A percentile compares a stretch with the other conserved stretches of the same genome.
Evolutionary conservation across 768 basidiomycete species (phyloP).

Genomic region (Lactarius deliciosus): DNA sequence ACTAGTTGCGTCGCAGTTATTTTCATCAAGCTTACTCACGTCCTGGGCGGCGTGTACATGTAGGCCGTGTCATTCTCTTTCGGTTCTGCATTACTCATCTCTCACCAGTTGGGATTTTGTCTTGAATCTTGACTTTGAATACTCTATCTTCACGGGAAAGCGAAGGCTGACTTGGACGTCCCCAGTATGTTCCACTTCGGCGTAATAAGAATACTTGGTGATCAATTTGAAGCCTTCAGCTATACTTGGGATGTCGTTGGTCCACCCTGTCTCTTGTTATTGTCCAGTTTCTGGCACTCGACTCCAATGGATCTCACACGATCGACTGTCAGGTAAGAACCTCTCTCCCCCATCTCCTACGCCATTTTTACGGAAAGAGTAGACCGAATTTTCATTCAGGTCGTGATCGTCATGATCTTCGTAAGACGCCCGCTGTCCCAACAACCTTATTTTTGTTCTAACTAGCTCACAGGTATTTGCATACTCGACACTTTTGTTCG

Average conservation of each 20-base stretch:
- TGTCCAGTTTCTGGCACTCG: neutral
- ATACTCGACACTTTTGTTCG: conserved; percentile 4
- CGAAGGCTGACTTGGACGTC: neutral
- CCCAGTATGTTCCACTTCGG: neutral
- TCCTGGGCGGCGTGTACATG: conserved; percentile 24
- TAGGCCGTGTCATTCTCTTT: neutral
- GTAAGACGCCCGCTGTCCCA: neutral
- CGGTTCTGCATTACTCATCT: neutral
- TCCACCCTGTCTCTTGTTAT: neutral
- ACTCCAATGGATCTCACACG: neutral
- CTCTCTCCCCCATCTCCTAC: neutral
- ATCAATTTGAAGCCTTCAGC: neutral
- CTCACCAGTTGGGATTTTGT: conserved; percentile 22
- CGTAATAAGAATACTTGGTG: neutral
- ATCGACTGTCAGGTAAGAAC: conserved; percentile 4
- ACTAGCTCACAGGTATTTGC: neutral
- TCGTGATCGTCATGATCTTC: neutral
- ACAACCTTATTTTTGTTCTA: neutral
- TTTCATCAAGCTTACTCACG: conserved; percentile 3
- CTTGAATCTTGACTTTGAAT: conserved; percentile 15
- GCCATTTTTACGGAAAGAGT: neutral
- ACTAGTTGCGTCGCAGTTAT: neutral
- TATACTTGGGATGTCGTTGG: conserved; percentile 12
- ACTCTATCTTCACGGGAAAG: conserved; percentile 5
- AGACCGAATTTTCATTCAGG: conserved; percentile 1